phyloP scores from a whole-genome alignment of 2,329 filamentous ascomycete genomes.

The Taxawa tesnikishii region DNA sequence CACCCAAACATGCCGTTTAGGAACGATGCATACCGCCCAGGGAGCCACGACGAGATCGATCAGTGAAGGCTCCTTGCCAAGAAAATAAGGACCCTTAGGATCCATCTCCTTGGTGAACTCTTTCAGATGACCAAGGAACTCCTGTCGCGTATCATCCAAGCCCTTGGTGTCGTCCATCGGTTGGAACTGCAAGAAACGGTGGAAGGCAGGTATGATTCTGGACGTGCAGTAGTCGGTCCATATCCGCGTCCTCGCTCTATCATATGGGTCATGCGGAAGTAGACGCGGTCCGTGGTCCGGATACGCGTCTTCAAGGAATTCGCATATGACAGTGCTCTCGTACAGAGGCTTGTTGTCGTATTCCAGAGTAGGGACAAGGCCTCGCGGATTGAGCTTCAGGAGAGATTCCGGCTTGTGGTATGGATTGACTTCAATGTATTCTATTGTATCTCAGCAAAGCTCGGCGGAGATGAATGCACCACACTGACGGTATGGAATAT shows the following conservation, averaged over 20 bases:
- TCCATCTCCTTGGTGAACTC: constrained; percentile 53
- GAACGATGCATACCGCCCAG: constrained; percentile 43
- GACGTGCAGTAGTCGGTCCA: constrained; percentile 64
- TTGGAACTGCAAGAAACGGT: constrained; percentile 45
- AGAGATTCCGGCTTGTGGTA: constrained; percentile 61
- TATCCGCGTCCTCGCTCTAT: constrained; percentile 51
- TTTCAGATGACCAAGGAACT: constrained; percentile 47
- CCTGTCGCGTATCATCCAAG: constrained; percentile 39
- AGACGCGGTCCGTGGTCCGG: constrained; percentile 37
- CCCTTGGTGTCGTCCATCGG: constrained; percentile 25
- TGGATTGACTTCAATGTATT: constrained; percentile 55
- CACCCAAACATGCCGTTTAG: not conserved
- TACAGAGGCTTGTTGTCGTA: constrained; percentile 49
- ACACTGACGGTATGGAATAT: constrained; percentile 55
- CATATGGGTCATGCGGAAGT: constrained; percentile 50
- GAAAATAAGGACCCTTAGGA: constrained; percentile 51
- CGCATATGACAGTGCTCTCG: constrained; percentile 60
- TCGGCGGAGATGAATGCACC: not conserved
- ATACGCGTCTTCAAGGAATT: constrained; percentile 65
- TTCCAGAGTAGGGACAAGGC: constrained; percentile 59
- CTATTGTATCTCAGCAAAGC: not conserved
- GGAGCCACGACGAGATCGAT: constrained; percentile 62
- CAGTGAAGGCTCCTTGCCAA: constrained; percentile 50
- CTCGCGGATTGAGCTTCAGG: constrained; percentile 60
- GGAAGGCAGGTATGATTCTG: constrained; percentile 57